Percentiles rank a stretch among this genome's conserved stretches.
Evolutionary conservation across 139 green algal species (phyloP).

Genomic region (Chlamydomonas schloesseri): DNA sequence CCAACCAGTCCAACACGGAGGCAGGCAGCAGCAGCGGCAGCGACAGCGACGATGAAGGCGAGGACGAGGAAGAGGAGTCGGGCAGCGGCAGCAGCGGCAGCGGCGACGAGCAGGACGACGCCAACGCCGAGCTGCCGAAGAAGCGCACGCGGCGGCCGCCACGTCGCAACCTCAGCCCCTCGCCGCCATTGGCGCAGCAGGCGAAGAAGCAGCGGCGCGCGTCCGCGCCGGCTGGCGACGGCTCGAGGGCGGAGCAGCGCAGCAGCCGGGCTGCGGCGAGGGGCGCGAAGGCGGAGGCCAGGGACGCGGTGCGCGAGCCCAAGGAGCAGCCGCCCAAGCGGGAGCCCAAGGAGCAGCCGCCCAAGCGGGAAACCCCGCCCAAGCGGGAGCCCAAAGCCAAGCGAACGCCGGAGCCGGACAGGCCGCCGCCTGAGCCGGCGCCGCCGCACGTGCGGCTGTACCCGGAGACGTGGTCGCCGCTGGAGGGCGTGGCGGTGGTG

Average conservation of each 20-base stretch:
- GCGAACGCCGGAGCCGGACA: background rate
- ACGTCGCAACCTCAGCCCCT: too few species aligned
- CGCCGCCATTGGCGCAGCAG: too few species aligned
- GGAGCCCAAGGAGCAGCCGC: too few species aligned
- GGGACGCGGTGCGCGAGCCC: background rate
- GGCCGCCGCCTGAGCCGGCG: background rate
- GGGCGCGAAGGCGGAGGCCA: background rate
- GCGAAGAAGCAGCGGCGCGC: too few species aligned
- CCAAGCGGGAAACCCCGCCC: too few species aligned
- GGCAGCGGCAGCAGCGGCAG: background rate
- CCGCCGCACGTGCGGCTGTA: conserved; percentile 19
- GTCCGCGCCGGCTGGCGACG: too few species aligned
- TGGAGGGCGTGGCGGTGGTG: conserved; percentile 5
- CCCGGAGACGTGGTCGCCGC: conserved; percentile 14
- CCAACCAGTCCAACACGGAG: too few species aligned
- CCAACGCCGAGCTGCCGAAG: background rate
- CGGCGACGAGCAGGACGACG: background rate
- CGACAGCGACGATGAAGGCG: background rate
- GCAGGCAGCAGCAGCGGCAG: background rate
- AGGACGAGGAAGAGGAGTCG: background rate
- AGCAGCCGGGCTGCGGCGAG: too few species aligned
- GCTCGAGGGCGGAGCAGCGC: too few species aligned
- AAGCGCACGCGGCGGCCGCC: too few species aligned
- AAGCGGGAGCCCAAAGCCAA: too few species aligned
- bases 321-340: background rate